These are phyloP conservation scores for Fusarium phyllophilum DNA, from an alignment of 2,329 filamentous ascomycete genomes.

Conservation along the genomic window DNA sequence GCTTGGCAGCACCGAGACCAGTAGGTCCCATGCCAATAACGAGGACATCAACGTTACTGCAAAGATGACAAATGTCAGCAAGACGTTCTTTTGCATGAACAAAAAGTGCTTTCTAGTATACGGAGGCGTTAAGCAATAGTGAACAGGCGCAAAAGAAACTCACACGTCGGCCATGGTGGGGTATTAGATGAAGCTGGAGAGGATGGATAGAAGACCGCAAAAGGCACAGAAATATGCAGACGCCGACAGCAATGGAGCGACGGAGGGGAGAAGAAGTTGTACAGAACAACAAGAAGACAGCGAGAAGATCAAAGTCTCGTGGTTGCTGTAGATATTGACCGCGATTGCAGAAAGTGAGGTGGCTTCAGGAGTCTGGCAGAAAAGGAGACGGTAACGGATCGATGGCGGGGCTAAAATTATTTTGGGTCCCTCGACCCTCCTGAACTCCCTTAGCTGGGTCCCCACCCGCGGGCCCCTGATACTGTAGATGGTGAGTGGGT, in stretches of 20 bases:
- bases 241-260: conserved; percentile 32
- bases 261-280: conserved; percentile 40
- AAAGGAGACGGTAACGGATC: conserved; percentile 52
- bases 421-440: conserved; percentile 43
- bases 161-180: conserved; percentile 55
- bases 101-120: background rate
- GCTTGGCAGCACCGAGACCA: conserved; percentile 96
- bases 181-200: conserved; percentile 32
- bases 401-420: conserved; percentile 57
- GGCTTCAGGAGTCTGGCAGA: conserved; percentile 42
- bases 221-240: conserved; percentile 34
- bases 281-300: conserved; percentile 38
- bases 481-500: conserved; percentile 1
- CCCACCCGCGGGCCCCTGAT: conserved; percentile 26
- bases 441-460: conserved; percentile 1
- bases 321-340: conserved; percentile 47
- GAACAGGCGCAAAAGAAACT: conserved; percentile 40
- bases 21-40: conserved; percentile 98
- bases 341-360: conserved; percentile 33
- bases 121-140: conserved; percentile 8
- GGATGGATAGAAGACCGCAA: conserved; percentile 14
- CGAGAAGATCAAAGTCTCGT: conserved; percentile 40
- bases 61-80: conserved; percentile 28
- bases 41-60: conserved; percentile 92
- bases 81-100: background rate